Evolutionary conservation across 2,329 filamentous ascomycete species (phyloP).

Genomic region (Colletotrichum incanum): DNA sequence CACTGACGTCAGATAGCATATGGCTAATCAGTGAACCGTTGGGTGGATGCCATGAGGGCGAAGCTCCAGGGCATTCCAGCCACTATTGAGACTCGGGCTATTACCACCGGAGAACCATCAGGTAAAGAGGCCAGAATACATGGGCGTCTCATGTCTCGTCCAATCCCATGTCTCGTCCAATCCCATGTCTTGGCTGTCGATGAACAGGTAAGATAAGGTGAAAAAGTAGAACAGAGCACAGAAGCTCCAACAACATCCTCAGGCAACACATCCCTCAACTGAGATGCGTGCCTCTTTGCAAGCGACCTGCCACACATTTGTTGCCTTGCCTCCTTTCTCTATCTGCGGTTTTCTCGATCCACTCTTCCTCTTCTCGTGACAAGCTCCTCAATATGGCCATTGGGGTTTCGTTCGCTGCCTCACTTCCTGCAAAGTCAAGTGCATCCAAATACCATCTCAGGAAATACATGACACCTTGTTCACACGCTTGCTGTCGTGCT

Average conservation of each 20-base stretch:
- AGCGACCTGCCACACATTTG: not conserved
- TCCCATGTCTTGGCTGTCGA: not conserved
- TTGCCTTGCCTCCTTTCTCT: not conserved
- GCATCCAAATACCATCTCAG: not conserved
- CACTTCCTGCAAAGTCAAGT: not conserved
- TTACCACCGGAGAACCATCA: not conserved
- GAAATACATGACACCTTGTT: not conserved
- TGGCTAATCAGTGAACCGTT: not conserved
- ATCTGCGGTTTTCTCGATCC: not conserved
- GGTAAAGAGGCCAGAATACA: not conserved
- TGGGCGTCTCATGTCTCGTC: not conserved
- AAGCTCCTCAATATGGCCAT: not conserved
- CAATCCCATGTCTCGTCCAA: conserved; percentile 4
- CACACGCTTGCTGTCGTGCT: not conserved
- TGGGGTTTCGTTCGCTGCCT: not conserved
- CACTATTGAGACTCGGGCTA: not conserved
- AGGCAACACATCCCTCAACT: not conserved
- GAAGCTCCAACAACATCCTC: not conserved
- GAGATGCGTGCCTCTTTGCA: not conserved
- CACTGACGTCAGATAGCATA: not conserved
- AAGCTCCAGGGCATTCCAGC: not conserved
- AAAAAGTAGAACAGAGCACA: not conserved
- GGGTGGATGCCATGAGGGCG: not conserved
- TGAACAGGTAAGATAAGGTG: not conserved
- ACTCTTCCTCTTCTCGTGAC: not conserved